These are phyloP conservation scores for Physaria fendleri DNA, from an alignment of 345 rosid species.

Conservation along the genomic window DNA sequence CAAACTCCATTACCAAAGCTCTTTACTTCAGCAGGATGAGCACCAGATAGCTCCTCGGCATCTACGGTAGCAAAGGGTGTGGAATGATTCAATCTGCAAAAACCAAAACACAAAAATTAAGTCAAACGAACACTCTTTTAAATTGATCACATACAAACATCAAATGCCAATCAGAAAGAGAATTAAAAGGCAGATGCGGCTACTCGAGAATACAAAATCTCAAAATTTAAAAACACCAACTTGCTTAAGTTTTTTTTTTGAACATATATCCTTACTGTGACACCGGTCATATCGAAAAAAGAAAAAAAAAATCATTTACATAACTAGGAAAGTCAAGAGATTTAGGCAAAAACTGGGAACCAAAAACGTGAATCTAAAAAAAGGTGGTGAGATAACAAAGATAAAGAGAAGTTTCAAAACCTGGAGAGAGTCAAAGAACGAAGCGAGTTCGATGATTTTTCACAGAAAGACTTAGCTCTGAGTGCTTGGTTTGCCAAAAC, in stretches of 20 bases:
- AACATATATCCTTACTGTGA: not conserved
- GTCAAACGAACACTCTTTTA: not conserved
- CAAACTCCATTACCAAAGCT: too few species aligned
- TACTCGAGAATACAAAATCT: conserved; percentile 9
- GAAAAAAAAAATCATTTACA: too few species aligned
- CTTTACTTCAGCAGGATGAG: conserved; percentile 77
- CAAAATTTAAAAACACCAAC: conserved; percentile 15
- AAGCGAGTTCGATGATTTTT: conserved; percentile 29
- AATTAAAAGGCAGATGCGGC: conserved; percentile 6
- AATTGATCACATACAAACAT: not conserved
- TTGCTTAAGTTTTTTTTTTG: conserved; percentile 10
- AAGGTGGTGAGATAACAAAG: not conserved
- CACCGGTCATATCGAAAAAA: too few species aligned
- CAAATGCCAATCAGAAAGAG: not conserved
- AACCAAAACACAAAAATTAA: not conserved
- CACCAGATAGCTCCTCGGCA: conserved; percentile 73
- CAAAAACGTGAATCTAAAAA: not conserved
- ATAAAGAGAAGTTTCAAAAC: conserved; percentile 21
- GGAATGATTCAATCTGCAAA: conserved; percentile 59
- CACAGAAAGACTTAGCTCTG: conserved; percentile 37
- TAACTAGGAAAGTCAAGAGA: not conserved
- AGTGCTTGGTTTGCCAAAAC: conserved; percentile 30
- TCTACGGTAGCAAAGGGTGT: conserved; percentile 79
- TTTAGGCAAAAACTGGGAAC: conserved; percentile 12
- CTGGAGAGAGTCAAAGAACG: conserved; percentile 38